These are phyloP conservation scores for Euphorbia celastroides DNA, from an alignment of 441 rosid genomes.

Conservation along the genomic window DNA sequence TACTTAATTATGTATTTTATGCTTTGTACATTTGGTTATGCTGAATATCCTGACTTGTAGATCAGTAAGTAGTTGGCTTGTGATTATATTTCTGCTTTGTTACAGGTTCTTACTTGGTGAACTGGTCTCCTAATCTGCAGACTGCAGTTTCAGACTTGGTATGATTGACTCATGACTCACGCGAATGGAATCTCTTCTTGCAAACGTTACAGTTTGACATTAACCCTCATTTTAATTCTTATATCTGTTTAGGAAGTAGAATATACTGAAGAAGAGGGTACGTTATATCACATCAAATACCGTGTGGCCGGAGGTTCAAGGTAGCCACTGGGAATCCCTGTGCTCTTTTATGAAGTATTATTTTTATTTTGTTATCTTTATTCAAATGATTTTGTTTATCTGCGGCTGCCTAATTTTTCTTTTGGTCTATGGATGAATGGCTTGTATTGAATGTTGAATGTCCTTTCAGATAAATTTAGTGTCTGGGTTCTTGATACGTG, in stretches of 20 bases:
- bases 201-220: constrained; percentile 12
- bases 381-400: neutral
- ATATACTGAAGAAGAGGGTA: constrained; percentile 93
- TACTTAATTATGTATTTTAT: neutral
- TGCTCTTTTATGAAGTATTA: neutral
- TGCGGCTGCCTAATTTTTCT: constrained; percentile 6
- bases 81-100: constrained; percentile 19
- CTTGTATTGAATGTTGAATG: neutral
- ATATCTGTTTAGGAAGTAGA: constrained; percentile 75
- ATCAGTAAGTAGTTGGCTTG: neutral
- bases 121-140: constrained; percentile 98
- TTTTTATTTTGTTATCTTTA: neutral
- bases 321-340: constrained; percentile 25
- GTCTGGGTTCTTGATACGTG: neutral
- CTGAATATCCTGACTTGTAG: constrained; percentile 5
- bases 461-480: neutral
- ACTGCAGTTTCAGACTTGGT: constrained; percentile 99
- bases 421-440: neutral
- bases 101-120: constrained; percentile 96
- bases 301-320: constrained; percentile 96
- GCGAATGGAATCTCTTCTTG: constrained; percentile 9
- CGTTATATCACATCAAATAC: constrained; percentile 80
- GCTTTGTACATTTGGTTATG: neutral
- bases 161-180: constrained; percentile 28
- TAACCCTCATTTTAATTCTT: constrained; percentile 7